A percentile compares a stretch with the other conserved stretches of the same genome.
Evolutionary conservation across 179 eudicot species (phyloP).

Genomic region (Spinacia oleracea): DNA sequence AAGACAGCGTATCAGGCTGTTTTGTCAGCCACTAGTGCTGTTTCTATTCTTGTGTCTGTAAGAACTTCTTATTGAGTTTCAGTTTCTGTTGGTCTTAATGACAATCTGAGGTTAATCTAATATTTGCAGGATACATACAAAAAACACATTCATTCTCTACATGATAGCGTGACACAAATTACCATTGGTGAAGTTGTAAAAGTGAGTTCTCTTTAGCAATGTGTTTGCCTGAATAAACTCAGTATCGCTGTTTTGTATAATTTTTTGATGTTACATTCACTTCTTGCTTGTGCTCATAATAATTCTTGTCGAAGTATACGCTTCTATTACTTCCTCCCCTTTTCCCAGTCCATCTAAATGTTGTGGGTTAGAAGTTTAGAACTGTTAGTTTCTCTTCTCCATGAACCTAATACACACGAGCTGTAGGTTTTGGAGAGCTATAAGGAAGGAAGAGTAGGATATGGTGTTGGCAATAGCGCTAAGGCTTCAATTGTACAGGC

Average conservation of each 20-base stretch:
- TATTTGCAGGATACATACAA: conserved; percentile 57
- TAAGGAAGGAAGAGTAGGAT: conserved; percentile 70
- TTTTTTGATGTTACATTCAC: background rate
- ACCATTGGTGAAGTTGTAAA: conserved; percentile 45
- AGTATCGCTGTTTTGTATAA: background rate
- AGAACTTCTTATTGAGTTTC: conserved; percentile 32
- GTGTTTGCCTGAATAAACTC: background rate
- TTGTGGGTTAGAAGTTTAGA: conserved; percentile 11
- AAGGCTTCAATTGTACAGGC: conserved; percentile 65
- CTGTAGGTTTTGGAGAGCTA: conserved; percentile 65
- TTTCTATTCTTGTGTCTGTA: conserved; percentile 76
- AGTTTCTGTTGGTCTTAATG: conserved; percentile 14
- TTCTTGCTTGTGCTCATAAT: background rate
- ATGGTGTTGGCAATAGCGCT: conserved; percentile 64
- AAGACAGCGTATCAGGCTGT: conserved; percentile 76
- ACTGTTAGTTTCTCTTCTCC: conserved; percentile 11
- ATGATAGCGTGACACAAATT: conserved; percentile 46
- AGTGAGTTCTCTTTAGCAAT: conserved; percentile 40
- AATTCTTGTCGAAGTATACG: background rate
- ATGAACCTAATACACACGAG: conserved; percentile 30
- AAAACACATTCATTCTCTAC: conserved; percentile 49
- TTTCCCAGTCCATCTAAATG: background rate
- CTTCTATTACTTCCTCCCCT: background rate
- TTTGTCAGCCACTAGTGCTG: conserved; percentile 62
- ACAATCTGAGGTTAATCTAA: background rate